Evolutionary conservation across 768 basidiomycete species (phyloP), one percentile per base, ranked within the genome.

Genomic region (Trametes maxima): DNA sequence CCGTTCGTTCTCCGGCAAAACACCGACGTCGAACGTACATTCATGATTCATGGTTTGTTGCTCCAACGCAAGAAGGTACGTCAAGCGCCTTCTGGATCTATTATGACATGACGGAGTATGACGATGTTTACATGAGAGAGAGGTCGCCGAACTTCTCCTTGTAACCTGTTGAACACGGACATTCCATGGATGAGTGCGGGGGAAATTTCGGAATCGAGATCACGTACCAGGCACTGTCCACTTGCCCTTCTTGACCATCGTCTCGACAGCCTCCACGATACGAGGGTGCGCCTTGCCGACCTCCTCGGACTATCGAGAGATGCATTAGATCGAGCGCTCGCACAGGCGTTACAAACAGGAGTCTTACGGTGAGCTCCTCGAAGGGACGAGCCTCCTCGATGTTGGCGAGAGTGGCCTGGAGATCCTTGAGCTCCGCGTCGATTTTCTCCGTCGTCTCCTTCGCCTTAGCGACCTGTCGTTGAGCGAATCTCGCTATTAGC

Each of bases 101-200:
- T 65, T 59, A 42, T 59, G 55, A 33, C 21, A 21, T 22, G 40
- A 47, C 24, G 8, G 28, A 43, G 8, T 25, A 59, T 54, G 61
- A 57, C 51, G 53, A 45, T 42, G 48, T 75, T 81, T 91, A 95
- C 87, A 95, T 86, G 73, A 95, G 80, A 63, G 92, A 89, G 76
- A 95, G 86, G 75, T 96, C 93, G 72, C 94, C 94, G 75, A 95
- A 96, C 81, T 95, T 95, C 85, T 96, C 94, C 82, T 92, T 88
- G 86, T 92, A 92, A 39, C 90, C 89, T 90, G 68, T 36, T 53
- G 19, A 42, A 53, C 44, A 39, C 39, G 14, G 57, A 59, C 5
- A 24, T 49, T 47, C 8, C 12, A 28, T 60, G 57, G 59, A 42
- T 40, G 66, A 36, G 35, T 16, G 16, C 1, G 16, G 16, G 48